Evolutionary conservation across 2,329 filamentous ascomycete genomes (phyloP), one percentile per base, ranked within the genome.

Genomic region (Coniochaeta pulveracea): DNA sequence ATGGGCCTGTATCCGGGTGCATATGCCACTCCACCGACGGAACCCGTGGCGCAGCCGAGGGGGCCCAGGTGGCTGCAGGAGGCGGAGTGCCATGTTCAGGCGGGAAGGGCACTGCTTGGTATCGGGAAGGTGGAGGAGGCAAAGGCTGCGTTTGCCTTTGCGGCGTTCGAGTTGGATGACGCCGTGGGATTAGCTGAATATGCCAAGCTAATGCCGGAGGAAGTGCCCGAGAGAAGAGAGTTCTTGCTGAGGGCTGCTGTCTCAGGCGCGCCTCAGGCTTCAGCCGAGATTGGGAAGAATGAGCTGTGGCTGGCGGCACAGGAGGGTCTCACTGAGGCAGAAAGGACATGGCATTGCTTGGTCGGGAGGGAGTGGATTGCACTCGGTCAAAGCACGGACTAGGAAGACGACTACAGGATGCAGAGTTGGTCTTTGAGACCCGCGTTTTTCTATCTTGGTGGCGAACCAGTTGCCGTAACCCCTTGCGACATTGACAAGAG

Each of bases 41-140:
- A 24, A 26, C 22, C 31, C 12, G 16, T 32, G 34, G 7, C 22
- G 27, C 5, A 9, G 21, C 18, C 18, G 27, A 34, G 43, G 5
- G 12, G 27, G 16, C 40, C 43, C n/a, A 41, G 38, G 22, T 63
- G 58, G 58, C 47, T 50, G 24, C 58, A 52, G 50, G 54, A 57
- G 35, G 38, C 36, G 9, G 40, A 37, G 21, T 57, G 54, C 41
- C 42, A 52, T 11, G 40, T 51, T 19, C 44, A 36, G 16, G 48
- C 52, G 10, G 55, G 50, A 11, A 29, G 35, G 14, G 46, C 56
- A 27, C 43, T 52, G 15, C 11, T 43, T 15, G 19, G 26, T 11
- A 29, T 25, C 4, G 37, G 37, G 8, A 39, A 40, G 15, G 37
- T 34, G 12, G 36, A 39, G 10, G 44, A 50, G 12, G 38, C 43